These are phyloP conservation scores for Furcasterigmium furcatum DNA, from an alignment of 2,329 filamentous ascomycete species.

Conservation along the genomic window DNA sequence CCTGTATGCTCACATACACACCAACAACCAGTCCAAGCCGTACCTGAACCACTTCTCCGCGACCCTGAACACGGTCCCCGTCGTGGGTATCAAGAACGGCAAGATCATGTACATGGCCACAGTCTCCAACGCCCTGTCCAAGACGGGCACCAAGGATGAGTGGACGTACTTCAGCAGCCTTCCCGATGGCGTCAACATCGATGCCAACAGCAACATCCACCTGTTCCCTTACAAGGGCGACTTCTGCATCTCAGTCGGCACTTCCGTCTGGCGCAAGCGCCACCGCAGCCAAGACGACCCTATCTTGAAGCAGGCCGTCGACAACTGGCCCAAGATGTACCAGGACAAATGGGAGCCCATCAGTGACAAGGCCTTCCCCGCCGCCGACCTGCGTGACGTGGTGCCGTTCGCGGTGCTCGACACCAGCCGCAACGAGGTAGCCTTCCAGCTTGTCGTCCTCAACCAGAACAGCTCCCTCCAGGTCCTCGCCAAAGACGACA, in stretches of 20 bases:
- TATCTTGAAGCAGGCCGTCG: background rate
- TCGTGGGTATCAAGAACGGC: background rate
- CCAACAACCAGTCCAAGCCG: background rate
- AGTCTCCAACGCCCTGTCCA: too few species aligned
- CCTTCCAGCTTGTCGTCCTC: slow-evolving; percentile 11
- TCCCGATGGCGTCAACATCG: background rate
- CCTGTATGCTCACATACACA: background rate
- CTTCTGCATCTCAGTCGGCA: background rate
- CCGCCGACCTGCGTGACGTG: background rate
- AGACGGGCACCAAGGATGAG: background rate
- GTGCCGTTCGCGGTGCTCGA: background rate
- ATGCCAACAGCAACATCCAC: background rate
- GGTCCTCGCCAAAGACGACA: too few species aligned
- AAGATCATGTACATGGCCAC: background rate
- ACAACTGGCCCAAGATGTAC: background rate
- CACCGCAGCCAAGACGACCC: background rate
- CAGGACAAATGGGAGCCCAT: background rate
- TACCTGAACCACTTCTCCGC: background rate
- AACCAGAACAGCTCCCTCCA: background rate
- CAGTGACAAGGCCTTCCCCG: background rate
- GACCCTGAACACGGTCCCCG: background rate
- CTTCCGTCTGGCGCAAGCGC: background rate
- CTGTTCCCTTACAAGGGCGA: background rate
- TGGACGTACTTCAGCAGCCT: background rate
- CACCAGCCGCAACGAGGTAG: slow-evolving; percentile 11